Evolutionary conservation across 306 rosid species (phyloP).

Genomic region (Rubus parviflorus): DNA sequence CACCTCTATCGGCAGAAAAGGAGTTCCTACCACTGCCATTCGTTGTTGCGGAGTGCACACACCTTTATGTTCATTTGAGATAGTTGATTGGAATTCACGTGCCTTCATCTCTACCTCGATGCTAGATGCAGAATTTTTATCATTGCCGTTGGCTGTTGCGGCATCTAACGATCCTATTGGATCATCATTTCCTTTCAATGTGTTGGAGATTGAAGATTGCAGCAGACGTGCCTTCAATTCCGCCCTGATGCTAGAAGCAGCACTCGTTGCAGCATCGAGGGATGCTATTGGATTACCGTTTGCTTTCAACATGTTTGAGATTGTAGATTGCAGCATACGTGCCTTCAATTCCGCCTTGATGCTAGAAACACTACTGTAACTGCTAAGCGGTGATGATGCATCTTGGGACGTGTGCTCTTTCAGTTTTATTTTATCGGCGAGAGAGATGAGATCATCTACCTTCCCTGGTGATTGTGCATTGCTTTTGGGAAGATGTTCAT

Average conservation of each 20-base stretch:
- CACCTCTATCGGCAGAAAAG: slow-evolving; percentile 20
- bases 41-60: slow-evolving; percentile 1
- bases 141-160: not conserved
- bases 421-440: slow-evolving; percentile 11
- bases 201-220: slow-evolving; percentile 7
- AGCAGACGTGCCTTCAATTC: slow-evolving; percentile 15
- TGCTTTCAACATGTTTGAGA: slow-evolving; percentile 21
- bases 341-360: slow-evolving; percentile 38
- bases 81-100: slow-evolving; percentile 12
- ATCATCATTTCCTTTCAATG: slow-evolving; percentile 1
- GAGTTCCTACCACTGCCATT: slow-evolving; percentile 4
- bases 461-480: slow-evolving; percentile 27
- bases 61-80: slow-evolving; percentile 7
- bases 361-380: slow-evolving; percentile 8
- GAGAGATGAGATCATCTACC: slow-evolving; percentile 4
- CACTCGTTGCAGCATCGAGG: not conserved
- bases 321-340: slow-evolving; percentile 29
- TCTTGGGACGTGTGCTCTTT: slow-evolving; percentile 23
- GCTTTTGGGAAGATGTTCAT: slow-evolving; percentile 32
- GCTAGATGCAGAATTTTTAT: not conserved
- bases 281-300: slow-evolving; percentile 17
- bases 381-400: not conserved
- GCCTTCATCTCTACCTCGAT: slow-evolving; percentile 19
- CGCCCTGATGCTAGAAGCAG: slow-evolving; percentile 1
- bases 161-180: slow-evolving; percentile 19